Evolutionary conservation across 768 basidiomycete genomes (phyloP).

Genomic region (Boletus speciosus): DNA sequence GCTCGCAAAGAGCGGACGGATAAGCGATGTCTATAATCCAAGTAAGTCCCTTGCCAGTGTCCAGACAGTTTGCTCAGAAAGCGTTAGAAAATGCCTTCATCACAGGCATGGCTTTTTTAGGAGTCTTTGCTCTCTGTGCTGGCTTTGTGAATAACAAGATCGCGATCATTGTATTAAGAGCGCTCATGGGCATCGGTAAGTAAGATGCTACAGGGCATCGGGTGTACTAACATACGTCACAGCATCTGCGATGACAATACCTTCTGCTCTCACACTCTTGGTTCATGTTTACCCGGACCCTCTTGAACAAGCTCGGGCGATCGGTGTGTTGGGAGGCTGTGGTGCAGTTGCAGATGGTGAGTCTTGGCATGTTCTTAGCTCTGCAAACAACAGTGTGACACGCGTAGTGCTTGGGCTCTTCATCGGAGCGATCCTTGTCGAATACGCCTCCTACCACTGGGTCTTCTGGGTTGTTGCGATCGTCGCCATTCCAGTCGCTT

Average conservation of each 20-base stretch:
- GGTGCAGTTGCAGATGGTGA: constrained; percentile 46
- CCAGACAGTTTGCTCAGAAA: constrained; percentile 26
- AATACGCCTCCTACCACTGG: constrained; percentile 44
- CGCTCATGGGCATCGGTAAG: constrained; percentile 46
- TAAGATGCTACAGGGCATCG: neutral
- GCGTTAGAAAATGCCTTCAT: constrained; percentile 43
- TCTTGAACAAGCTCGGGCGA: constrained; percentile 43
- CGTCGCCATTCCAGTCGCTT: constrained; percentile 33
- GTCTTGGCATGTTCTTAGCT: neutral
- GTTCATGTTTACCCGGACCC: constrained; percentile 50
- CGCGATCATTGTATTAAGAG: constrained; percentile 48
- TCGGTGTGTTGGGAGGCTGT: constrained; percentile 44
- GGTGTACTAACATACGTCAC: constrained; percentile 7
- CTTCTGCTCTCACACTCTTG: constrained; percentile 48
- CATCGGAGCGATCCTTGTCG: constrained; percentile 43
- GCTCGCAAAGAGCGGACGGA: constrained; percentile 21
- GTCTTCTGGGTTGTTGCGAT: constrained; percentile 49
- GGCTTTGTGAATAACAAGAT: constrained; percentile 48
- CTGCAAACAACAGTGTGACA: neutral
- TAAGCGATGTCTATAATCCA: constrained; percentile 24
- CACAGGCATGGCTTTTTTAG: constrained; percentile 38
- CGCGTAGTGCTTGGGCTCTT: constrained; percentile 39
- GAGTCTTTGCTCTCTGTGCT: constrained; percentile 41
- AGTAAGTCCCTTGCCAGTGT: constrained; percentile 29
- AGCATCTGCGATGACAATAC: constrained; percentile 49